These are phyloP conservation scores for Vaccinium macrocarpon DNA, from an alignment of 148 eudicot genomes.

Conservation along the genomic window DNA sequence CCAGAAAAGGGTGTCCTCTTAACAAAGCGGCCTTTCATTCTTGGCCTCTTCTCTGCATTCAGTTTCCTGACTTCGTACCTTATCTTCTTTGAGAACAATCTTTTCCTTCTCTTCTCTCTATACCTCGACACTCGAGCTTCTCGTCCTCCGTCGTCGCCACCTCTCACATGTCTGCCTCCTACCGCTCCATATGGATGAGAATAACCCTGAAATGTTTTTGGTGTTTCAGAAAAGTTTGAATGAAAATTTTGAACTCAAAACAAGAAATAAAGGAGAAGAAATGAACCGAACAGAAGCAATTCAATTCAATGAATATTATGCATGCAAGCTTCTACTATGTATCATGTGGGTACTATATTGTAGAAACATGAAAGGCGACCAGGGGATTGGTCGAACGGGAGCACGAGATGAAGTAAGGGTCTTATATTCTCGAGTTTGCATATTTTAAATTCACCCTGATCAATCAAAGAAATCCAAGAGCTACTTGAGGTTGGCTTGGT, in stretches of 20 bases:
- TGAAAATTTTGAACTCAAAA: neutral
- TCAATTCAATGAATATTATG: neutral
- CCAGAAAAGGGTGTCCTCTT: constrained; percentile 44
- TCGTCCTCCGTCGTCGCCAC: constrained; percentile 61
- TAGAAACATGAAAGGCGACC: neutral
- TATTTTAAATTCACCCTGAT: neutral
- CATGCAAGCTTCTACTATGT: no score
- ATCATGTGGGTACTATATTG: neutral
- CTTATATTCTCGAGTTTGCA: neutral
- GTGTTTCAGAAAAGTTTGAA: no score
- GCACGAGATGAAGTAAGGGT: neutral
- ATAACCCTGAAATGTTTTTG: constrained; percentile 38
- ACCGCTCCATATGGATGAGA: constrained; percentile 31
- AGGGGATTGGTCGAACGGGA: neutral
- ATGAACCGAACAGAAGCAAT: neutral
- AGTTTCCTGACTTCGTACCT: constrained; percentile 90
- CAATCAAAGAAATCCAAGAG: neutral
- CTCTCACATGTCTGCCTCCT: constrained; percentile 30
- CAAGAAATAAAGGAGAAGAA: neutral
- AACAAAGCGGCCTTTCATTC: constrained; percentile 96
- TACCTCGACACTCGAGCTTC: constrained; percentile 90
- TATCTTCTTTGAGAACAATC: constrained; percentile 91
- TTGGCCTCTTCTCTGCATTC: constrained; percentile 94
- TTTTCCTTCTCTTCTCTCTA: constrained; percentile 78
- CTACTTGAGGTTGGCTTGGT: neutral